Conservation (phyloP, 1,284 basidiomycete genomes). For the Jaminaea rosea region DNA sequence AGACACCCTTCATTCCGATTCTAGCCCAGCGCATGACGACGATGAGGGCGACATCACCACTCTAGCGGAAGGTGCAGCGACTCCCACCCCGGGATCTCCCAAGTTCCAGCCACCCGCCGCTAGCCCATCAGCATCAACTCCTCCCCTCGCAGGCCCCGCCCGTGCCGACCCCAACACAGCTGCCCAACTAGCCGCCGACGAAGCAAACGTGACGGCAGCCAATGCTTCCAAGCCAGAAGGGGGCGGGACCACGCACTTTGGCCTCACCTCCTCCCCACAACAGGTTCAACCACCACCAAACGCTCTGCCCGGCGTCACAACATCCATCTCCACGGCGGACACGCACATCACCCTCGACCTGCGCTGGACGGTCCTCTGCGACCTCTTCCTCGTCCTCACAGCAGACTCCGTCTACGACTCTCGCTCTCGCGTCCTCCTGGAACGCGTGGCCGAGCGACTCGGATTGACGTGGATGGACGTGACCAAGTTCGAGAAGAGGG, state of each 20-base stretch:
- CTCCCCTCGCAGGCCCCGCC: neutral
- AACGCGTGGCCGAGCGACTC: constrained; percentile 36
- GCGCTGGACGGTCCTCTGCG: constrained; percentile 46
- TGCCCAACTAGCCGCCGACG: constrained; percentile 22
- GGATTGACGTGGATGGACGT: constrained; percentile 46
- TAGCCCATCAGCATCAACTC: too few species aligned
- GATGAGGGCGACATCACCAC: neutral
- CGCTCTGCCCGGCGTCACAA: constrained; percentile 43
- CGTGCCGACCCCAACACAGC: constrained; percentile 40
- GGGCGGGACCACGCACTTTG: constrained; percentile 19
- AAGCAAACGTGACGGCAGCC: constrained; percentile 5
- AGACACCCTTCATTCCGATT: too few species aligned
- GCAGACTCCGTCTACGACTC: constrained; percentile 46
- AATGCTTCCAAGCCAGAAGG: constrained; percentile 9
- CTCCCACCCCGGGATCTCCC: too few species aligned
- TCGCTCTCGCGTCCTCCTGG: constrained; percentile 42
- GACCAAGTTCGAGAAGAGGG: constrained; percentile 45
- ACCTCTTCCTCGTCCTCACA: constrained; percentile 44
- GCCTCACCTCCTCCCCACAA: constrained; percentile 31
- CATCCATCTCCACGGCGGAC: constrained; percentile 33
- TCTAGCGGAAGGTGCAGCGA: neutral
- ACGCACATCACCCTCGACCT: constrained; percentile 45
- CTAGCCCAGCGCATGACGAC: constrained; percentile 3
- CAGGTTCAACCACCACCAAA: constrained; percentile 27
- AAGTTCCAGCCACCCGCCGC: too few species aligned